These are phyloP conservation scores for Fraxinus albicans DNA, from an alignment of 305 asterid genomes.

Conservation along the genomic window DNA sequence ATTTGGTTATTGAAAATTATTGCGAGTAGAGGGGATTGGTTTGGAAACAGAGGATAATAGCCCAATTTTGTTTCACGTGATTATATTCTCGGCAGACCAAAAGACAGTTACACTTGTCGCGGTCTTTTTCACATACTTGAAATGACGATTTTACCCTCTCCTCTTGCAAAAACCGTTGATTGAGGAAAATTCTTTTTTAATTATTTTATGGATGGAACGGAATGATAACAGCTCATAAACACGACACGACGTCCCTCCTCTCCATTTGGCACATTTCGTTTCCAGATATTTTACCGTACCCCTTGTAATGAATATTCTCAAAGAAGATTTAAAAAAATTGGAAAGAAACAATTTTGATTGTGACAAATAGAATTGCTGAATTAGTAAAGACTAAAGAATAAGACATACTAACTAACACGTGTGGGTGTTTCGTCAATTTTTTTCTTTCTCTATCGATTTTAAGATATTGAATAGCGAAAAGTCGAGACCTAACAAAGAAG, in stretches of 20 bases:
- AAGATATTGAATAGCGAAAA: not conserved
- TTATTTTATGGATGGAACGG: not conserved
- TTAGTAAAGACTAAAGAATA: not conserved
- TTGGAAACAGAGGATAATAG: conserved; percentile 26
- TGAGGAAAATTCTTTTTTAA: not conserved
- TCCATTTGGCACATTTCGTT: conserved; percentile 35
- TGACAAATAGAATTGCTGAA: not conserved
- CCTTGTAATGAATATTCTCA: not conserved
- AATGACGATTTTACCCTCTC: conserved; percentile 27
- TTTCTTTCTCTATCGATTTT: not conserved
- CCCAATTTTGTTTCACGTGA: not conserved
- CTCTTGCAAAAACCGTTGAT: not conserved
- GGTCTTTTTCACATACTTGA: conserved; percentile 14
- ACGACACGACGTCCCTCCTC: not conserved
- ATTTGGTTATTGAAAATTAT: not conserved
- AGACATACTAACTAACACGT: not conserved
- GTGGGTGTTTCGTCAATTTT: not conserved
- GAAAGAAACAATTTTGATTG: not conserved
- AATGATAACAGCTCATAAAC: conserved; percentile 36
- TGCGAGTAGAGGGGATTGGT: not conserved
- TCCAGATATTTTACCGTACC: not conserved
- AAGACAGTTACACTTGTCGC: conserved; percentile 31
- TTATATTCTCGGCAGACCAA: not conserved
- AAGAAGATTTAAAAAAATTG: not conserved
- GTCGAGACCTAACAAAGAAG: not conserved